Percentiles rank a stretch among this genome's conserved stretches.
Evolutionary conservation across 2,329 filamentous ascomycete genomes (phyloP).

Genomic region (Epichloe glyceriae): DNA sequence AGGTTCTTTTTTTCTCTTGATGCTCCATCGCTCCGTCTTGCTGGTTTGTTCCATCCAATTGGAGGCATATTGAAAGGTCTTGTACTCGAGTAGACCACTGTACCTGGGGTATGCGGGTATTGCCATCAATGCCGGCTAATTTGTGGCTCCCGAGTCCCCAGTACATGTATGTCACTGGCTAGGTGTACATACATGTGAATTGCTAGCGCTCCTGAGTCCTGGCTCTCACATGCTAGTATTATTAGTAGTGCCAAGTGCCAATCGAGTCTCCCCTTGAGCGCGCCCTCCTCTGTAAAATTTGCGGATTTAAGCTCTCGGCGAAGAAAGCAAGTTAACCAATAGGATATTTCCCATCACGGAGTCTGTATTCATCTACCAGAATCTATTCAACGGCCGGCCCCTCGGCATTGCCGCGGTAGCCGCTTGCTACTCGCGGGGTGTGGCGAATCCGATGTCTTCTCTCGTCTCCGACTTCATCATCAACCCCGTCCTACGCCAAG

Average conservation of each 20-base stretch:
- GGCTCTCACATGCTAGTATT: not conserved
- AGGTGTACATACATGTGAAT: too few species aligned
- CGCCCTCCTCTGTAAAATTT: not conserved
- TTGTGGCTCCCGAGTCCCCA: too few species aligned
- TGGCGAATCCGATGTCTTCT: constrained; percentile 38
- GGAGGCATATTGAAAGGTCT: too few species aligned
- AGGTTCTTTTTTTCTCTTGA: too few species aligned
- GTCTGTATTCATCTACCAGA: not conserved
- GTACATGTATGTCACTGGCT: too few species aligned
- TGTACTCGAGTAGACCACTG: too few species aligned
- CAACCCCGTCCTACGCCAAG: constrained; percentile 53
- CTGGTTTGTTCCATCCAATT: too few species aligned
- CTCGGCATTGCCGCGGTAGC: not conserved
- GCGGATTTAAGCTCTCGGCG: not conserved
- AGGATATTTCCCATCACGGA: not conserved
- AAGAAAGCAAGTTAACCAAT: not conserved
- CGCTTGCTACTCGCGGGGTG: not conserved
- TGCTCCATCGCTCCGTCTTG: too few species aligned
- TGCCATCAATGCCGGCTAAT: too few species aligned
- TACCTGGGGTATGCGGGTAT: too few species aligned
- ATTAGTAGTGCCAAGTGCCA: not conserved
- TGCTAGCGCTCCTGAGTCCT: too few species aligned
- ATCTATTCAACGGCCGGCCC: not conserved
- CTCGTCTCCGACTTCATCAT: constrained; percentile 53
- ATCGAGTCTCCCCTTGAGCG: too few species aligned